Percentiles rank a stretch among this genome's conserved stretches.
These are phyloP conservation scores for Leccinum subtestaceum DNA, from an alignment of 768 basidiomycete species.

Conservation along the genomic window DNA sequence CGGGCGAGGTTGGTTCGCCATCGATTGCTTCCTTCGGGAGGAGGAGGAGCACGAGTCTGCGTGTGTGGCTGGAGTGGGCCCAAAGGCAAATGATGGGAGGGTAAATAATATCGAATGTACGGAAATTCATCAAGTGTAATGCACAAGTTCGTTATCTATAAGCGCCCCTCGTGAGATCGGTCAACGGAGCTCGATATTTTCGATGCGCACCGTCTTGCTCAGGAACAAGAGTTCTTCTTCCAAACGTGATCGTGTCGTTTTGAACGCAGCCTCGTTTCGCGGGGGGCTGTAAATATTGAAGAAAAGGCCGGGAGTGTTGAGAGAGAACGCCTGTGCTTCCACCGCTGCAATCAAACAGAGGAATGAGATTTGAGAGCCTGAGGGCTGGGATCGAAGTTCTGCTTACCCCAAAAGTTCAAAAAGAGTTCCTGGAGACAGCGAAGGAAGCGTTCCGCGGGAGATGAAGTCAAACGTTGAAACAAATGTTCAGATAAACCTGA, in stretches of 20 bases:
- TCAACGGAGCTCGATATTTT: background rate
- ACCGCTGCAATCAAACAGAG: slow-evolving; percentile 48
- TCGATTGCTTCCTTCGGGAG: slow-evolving; percentile 58
- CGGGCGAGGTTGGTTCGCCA: slow-evolving; percentile 84
- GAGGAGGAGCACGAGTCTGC: slow-evolving; percentile 63
- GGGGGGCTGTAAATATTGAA: slow-evolving; percentile 89
- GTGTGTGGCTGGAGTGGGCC: slow-evolving; percentile 74
- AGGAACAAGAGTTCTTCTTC: slow-evolving; percentile 84
- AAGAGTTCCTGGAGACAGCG: slow-evolving; percentile 81
- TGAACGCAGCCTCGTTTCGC: slow-evolving; percentile 63
- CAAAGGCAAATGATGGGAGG: slow-evolving; percentile 76
- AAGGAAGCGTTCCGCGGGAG: slow-evolving; percentile 76
- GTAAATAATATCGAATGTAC: slow-evolving; percentile 88
- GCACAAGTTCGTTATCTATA: slow-evolving; percentile 83
- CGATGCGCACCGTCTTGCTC: slow-evolving; percentile 55
- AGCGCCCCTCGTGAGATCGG: slow-evolving; percentile 2
- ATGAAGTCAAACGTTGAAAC: slow-evolving; percentile 70
- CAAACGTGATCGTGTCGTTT: slow-evolving; percentile 66
- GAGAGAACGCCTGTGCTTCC: slow-evolving; percentile 83
- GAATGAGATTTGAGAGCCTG: slow-evolving; percentile 3
- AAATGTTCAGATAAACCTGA: slow-evolving; percentile 76
- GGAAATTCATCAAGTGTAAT: slow-evolving; percentile 91
- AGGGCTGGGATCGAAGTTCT: background rate
- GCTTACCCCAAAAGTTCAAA: slow-evolving; percentile 89
- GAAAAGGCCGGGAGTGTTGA: slow-evolving; percentile 76